Evolutionary conservation across 371 early-diverging fungal species (phyloP).

Genomic region (Lichtheimia corymbifera): DNA sequence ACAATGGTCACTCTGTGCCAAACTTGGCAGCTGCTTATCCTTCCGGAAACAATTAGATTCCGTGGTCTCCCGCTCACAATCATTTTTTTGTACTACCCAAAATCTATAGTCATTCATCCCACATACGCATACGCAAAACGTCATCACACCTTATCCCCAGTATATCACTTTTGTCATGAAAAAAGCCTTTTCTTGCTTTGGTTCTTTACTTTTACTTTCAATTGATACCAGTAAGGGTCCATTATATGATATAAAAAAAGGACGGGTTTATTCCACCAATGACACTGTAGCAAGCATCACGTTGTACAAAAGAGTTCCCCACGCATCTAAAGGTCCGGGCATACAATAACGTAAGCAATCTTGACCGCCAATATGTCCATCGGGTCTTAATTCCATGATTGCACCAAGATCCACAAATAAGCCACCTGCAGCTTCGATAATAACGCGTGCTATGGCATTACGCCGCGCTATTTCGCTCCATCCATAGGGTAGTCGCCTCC

Average conservation of each 20-base stretch:
- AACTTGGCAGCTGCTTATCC: neutral
- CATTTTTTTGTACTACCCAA: too few species aligned
- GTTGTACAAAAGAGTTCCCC: conserved; percentile 53
- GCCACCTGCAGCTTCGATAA: conserved; percentile 61
- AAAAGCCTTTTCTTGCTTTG: too few species aligned
- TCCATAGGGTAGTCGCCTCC: conserved; percentile 46
- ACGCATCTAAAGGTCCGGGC: conserved; percentile 63
- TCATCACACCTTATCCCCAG: too few species aligned
- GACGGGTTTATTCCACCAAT: neutral
- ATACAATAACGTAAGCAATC: conserved; percentile 67
- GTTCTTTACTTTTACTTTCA: too few species aligned
- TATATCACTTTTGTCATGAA: too few species aligned
- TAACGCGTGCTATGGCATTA: conserved; percentile 54
- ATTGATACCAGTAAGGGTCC: too few species aligned
- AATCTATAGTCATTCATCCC: too few species aligned
- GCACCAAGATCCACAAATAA: conserved; percentile 57
- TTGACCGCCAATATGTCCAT: conserved; percentile 61
- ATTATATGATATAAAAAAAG: too few species aligned
- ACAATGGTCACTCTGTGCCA: too few species aligned
- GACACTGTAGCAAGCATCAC: conserved; percentile 30
- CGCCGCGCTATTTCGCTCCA: conserved; percentile 55
- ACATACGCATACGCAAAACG: too few species aligned
- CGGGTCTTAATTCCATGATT: conserved; percentile 51
- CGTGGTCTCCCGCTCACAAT: too few species aligned
- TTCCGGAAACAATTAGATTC: too few species aligned